phyloP scores from a whole-genome alignment of 345 rosid genomes.

The Rhodomyrtus tomentosa region DNA sequence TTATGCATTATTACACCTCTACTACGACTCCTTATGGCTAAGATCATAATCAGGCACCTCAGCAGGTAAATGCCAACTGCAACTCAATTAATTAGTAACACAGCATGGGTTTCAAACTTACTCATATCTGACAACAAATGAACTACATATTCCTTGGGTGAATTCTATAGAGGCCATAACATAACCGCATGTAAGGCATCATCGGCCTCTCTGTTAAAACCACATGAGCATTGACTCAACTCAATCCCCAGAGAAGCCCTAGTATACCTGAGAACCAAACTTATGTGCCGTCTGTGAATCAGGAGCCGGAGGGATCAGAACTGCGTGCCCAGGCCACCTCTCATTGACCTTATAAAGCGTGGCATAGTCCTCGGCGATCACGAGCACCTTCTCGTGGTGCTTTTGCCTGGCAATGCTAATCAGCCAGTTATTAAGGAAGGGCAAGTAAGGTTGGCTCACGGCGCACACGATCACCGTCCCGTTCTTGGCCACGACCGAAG shows the following conservation, averaged over 20 bases:
- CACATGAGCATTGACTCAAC: neutral
- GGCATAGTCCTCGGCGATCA: slow-evolving; percentile 88
- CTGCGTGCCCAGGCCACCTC: slow-evolving; percentile 95
- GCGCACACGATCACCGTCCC: slow-evolving; percentile 71
- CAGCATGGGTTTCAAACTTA: neutral
- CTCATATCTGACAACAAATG: neutral
- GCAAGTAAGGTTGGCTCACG: slow-evolving; percentile 77
- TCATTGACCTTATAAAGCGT: slow-evolving; percentile 69
- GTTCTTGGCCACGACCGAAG: slow-evolving; percentile 60
- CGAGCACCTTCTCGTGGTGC: slow-evolving; percentile 77
- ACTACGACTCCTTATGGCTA: neutral
- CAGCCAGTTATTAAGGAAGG: slow-evolving; percentile 80
- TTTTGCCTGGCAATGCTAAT: slow-evolving; percentile 67
- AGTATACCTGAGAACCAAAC: slow-evolving; percentile 77
- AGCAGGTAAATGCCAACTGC: neutral
- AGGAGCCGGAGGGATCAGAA: slow-evolving; percentile 73
- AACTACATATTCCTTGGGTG: neutral
- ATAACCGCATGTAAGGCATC: neutral
- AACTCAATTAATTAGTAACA: neutral
- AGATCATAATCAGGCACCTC: neutral
- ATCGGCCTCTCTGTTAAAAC: neutral
- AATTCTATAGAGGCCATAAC: neutral
- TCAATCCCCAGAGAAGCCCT: neutral
- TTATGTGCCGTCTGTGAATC: slow-evolving; percentile 79
- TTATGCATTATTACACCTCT: neutral